Base-by-base conservation (phyloP, 2,329 filamentous ascomycete genomes). In the Sphaerostilbella broomeana region DNA sequence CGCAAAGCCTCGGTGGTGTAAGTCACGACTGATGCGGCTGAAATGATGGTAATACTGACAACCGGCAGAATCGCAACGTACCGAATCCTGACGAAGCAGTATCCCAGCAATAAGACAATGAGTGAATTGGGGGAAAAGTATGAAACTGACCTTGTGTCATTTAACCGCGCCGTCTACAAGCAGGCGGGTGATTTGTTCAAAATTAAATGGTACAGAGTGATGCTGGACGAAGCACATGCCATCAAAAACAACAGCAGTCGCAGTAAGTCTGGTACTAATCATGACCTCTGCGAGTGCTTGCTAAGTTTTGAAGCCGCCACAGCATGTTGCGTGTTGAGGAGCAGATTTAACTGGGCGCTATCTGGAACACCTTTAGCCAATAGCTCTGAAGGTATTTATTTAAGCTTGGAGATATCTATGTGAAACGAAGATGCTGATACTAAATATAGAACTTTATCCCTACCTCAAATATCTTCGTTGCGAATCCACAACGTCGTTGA, bases 211-310 rank as follows among this genome's bases (percentile, higher is more conserved):
- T 65, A 72, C 27, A 58, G 77, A 2, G 44, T 80, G 4, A 64
- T 79, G 2, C 56, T 79, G 0, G 76, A 80, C 31, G 76, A 80
- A 48, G 73, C 68, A 0, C 75, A 79, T 35, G 49, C 48, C 0
- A 75, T 80, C 44, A 78, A 77, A 44, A 78, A 75, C 20, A 55
- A 64, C 5, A 40, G 40, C 0, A 53, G 57, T 0, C 38, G 47
- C 7, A 56, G 62, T 64, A 39, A 42, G 57, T 51, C n/a, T 24
- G 10, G 8, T 1, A 16, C 26, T 25, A 2, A 2, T 3, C 11
- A 2, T 12, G 11, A 13, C 3, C 13, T 11, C 13, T 15, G 4
- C n/a, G 2, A 17, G 12, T 2, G 11, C 20, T 11, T 4, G 20
- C 32, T 44, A 12, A 35, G 9, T 33, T 32, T 33, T 6, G 7